A percentile compares a stretch with the other conserved stretches of the same genome.
These are phyloP conservation scores for Pichia norvegensis DNA, from an alignment of 1,139 yeast genomes.

Conservation along the genomic window DNA sequence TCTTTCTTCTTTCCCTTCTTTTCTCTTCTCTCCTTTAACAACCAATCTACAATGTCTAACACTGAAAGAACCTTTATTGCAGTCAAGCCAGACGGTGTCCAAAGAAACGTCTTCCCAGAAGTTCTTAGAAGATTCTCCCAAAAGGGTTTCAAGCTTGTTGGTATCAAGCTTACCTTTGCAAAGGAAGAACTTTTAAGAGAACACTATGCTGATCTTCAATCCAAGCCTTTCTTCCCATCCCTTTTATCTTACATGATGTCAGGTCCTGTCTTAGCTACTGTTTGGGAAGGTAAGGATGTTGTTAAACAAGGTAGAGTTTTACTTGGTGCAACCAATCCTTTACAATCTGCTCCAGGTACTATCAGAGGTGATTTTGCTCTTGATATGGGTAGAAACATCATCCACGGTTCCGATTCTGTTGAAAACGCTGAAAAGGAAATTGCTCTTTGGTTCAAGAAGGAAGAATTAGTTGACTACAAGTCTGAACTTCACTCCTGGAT, in stretches of 20 bases:
- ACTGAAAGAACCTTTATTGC: slow-evolving; percentile 98
- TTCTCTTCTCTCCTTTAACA: background rate
- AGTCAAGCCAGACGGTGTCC: slow-evolving; percentile 99
- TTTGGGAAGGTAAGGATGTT: slow-evolving; percentile 99
- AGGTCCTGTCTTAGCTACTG: slow-evolving; percentile 98
- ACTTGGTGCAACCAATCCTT: slow-evolving; percentile 99
- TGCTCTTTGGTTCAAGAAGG: slow-evolving; percentile 95
- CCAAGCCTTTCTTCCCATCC: slow-evolving; percentile 96
- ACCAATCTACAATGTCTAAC: slow-evolving; percentile 20
- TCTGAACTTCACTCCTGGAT: slow-evolving; percentile 80
- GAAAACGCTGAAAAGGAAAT: slow-evolving; percentile 97
- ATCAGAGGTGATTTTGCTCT: slow-evolving; percentile 96
- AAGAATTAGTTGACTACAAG: slow-evolving; percentile 91
- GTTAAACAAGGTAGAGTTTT: slow-evolving; percentile 97
- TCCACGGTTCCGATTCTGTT: slow-evolving; percentile 99
- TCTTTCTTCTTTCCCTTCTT: background rate
- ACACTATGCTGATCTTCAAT: slow-evolving; percentile 92
- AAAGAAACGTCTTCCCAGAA: slow-evolving; percentile 90
- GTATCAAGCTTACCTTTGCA: slow-evolving; percentile 85
- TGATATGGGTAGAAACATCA: slow-evolving; percentile 98
- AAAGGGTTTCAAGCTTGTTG: slow-evolving; percentile 97
- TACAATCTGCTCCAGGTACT: slow-evolving; percentile 96
- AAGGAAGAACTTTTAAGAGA: slow-evolving; percentile 80
- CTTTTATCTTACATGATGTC: slow-evolving; percentile 93
- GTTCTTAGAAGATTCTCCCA: slow-evolving; percentile 92